Evolutionary conservation across 768 basidiomycete species (phyloP).

Genomic region (Chalciporus sphaerocephalus): DNA sequence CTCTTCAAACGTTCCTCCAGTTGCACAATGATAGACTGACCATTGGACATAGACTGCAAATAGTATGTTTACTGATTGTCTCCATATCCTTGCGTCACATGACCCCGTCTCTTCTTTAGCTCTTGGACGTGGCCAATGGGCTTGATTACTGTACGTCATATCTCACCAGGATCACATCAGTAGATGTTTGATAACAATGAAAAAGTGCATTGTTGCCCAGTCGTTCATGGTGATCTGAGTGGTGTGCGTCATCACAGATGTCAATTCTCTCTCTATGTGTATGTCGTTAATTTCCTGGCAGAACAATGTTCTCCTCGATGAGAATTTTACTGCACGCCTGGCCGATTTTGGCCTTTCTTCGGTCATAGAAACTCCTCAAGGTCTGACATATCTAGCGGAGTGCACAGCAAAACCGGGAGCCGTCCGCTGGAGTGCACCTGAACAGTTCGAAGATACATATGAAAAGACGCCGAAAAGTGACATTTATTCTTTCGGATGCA

Average conservation of each 20-base stretch:
- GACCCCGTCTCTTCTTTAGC: not conserved
- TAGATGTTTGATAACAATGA: not conserved
- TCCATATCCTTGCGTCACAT: not conserved
- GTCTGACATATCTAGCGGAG: not conserved
- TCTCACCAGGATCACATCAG: not conserved
- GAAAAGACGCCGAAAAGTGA: slow-evolving; percentile 7
- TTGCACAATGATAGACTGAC: not conserved
- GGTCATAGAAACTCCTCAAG: not conserved
- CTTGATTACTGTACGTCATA: not conserved
- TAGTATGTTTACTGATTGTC: not conserved
- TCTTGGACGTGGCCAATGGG: not conserved
- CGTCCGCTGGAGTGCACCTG: slow-evolving; percentile 42
- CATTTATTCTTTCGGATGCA: slow-evolving; percentile 27
- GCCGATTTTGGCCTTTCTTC: slow-evolving; percentile 42
- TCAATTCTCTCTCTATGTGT: no score
- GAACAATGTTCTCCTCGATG: slow-evolving; percentile 7
- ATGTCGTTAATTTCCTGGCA: not conserved
- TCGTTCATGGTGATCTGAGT: slow-evolving; percentile 1
- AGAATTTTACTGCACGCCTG: slow-evolving; percentile 30
- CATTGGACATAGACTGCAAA: not conserved
- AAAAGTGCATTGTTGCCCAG: not conserved
- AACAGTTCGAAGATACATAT: slow-evolving; percentile 9
- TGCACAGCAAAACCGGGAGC: slow-evolving; percentile 32
- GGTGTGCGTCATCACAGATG: not conserved
- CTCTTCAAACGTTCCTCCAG: not conserved